Percentiles rank a stretch among this genome's conserved stretches.
Conservation (phyloP, 306 rosid genomes). For the Quercus aquifolioides region DNA sequence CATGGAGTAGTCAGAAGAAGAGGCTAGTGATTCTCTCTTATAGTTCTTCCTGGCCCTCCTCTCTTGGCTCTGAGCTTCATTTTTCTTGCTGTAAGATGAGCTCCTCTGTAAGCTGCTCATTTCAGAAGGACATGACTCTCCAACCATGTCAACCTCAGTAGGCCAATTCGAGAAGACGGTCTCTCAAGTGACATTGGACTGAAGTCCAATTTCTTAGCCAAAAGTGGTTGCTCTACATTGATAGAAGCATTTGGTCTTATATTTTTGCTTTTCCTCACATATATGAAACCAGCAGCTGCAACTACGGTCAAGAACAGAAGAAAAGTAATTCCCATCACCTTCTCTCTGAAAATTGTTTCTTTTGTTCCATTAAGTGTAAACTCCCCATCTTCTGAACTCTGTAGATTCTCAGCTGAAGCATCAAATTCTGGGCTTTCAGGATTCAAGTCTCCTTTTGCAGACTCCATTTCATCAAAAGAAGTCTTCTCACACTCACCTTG, state of each 20-base stretch:
- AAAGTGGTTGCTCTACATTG: slow-evolving; percentile 15
- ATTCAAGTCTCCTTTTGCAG: neutral
- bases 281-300: slow-evolving; percentile 31
- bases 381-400: neutral
- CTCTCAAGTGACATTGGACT: slow-evolving; percentile 25
- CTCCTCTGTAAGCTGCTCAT: slow-evolving; percentile 58
- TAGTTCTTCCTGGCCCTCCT: slow-evolving; percentile 41
- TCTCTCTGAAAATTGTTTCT: neutral
- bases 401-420: neutral
- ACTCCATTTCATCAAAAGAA: neutral
- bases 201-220: slow-evolving; percentile 21
- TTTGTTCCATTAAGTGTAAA: neutral
- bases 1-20: slow-evolving; percentile 57
- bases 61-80: slow-evolving; percentile 49
- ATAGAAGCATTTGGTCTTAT: slow-evolving; percentile 3
- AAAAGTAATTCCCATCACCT: slow-evolving; percentile 23
- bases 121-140: slow-evolving; percentile 62
- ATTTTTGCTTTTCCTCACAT: slow-evolving; percentile 27
- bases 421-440: slow-evolving; percentile 4
- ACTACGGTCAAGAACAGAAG: slow-evolving; percentile 35
- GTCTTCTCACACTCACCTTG: neutral
- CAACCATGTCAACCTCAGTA: slow-evolving; percentile 33
- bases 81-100: slow-evolving; percentile 21
- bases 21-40: slow-evolving; percentile 70
- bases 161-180: slow-evolving; percentile 32